Base-by-base conservation (phyloP, 495 filamentous ascomycete genomes). In the Penicillium odoratum region DNA sequence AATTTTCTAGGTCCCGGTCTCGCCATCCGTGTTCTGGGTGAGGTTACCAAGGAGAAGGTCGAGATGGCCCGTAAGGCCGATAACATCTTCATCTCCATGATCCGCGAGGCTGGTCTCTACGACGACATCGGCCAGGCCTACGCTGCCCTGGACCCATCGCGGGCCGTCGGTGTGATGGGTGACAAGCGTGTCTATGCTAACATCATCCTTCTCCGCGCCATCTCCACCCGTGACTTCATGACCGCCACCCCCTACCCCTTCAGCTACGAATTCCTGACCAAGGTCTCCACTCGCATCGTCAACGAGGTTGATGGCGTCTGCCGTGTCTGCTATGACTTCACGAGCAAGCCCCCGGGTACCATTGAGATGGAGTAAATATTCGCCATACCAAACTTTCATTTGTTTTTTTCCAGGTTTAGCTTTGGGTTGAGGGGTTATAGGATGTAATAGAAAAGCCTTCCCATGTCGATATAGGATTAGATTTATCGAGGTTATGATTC, bases 21-120 rank as follows among this genome's bases (percentile, higher is more conserved):
- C 56, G 94, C 87, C 25, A 92, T 98, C 65, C 85, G 94, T 50
- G 87, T 98, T 49, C 76, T 97, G 0, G 94, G 94, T 38, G 93
- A 96, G 56, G 89, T 97, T 5, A 96, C 88, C 10, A 77, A 78
- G 4, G 88, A 92, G 62, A 83, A 86, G 51, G 86, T 97, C 28
- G 82, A 83, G 28, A 95, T 97, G 38, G 92, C 86, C 15, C 81
- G 92, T 16, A 75, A 90, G 64, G 94, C 94, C 3, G 94, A 98
- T 69, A 70, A 89, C 59, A 80, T 80, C 55, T 98, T 93, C 76
- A 95, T 97, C 65, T 79, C 82, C 53, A 89, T 89, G 83, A 96
- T 98, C 73, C 79, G 75, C 48, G 86, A 85, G 31, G 92, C 91
- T 3, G 94, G 91, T 18, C 67, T 97, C 2, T 98, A 98, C 68